Conservation (phyloP, 169 alveolate species). For the Amoebophrya sp. region DNA sequence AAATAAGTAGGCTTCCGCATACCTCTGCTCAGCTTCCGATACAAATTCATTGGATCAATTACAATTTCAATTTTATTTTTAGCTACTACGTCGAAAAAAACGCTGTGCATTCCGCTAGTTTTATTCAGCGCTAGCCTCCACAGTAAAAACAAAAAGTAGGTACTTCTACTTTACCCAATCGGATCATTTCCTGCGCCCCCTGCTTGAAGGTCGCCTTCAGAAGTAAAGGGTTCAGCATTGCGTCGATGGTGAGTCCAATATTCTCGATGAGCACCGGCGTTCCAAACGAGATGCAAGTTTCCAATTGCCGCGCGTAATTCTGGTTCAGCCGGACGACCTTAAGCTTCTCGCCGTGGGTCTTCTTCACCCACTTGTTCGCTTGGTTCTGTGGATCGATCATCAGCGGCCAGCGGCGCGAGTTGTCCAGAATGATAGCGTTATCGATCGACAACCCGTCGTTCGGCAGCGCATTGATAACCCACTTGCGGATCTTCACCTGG, state of each 20-base stretch:
- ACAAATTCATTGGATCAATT: no score
- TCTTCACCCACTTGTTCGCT: constrained; percentile 46
- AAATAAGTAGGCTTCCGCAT: no score
- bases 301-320: constrained; percentile 63
- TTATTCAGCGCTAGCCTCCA: no score
- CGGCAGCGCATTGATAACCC: constrained; percentile 66
- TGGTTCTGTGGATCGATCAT: constrained; percentile 66
- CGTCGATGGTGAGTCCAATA: constrained; percentile 83
- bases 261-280: constrained; percentile 80
- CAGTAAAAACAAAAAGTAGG: background rate
- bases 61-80: no score
- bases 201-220: constrained; percentile 72
- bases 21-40: no score
- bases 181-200: constrained; percentile 60
- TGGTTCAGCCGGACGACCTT: constrained; percentile 46
- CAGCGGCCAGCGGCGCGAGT: constrained; percentile 51
- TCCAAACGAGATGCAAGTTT: constrained; percentile 70
- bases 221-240: constrained; percentile 77
- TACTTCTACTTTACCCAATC: constrained; percentile 35
- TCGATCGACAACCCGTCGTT: constrained; percentile 48
- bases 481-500: constrained; percentile 75
- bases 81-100: no score
- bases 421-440: constrained; percentile 47
- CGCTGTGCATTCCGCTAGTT: no score
- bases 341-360: no score